Evolutionary conservation across 2,329 filamentous ascomycete species (phyloP), one percentile per base, ranked within the genome.

Genomic region (Aspergillus costaricaensis): DNA sequence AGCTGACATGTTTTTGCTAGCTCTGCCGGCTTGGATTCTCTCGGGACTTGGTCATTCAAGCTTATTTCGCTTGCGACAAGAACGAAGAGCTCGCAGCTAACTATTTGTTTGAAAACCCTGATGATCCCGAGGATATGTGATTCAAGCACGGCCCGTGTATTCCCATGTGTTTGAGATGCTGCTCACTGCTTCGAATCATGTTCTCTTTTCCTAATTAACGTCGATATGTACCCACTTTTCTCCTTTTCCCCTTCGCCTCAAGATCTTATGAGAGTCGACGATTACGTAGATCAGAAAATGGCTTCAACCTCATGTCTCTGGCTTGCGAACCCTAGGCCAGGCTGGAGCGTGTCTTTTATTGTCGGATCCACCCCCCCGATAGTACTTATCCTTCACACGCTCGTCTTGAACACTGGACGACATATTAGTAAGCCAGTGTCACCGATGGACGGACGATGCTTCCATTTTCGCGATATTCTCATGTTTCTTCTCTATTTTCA

Each of bases 31-130:
- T 99, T 48, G 95, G 95, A 38, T 99, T 99, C 76, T 88, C 94
- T 70, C 88, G 93, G 62, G 92, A 98, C 69, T 87, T 92, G 69
- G 95, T 95, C 55, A 96, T 98, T 68, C 94, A 99, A 80, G 95
- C 95, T 25, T 99, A 98, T 81, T 99, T 99, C 75, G 95, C 95
- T 36, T 99, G 95, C 78, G 95, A 99, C 79, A 99, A 98, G 86
- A 98, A 99, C 77, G 95, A 99, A 80, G 95, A 99, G 79, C 84
- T 99, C 55, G 95, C 95, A 0, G 95, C 95, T 65, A 99, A 99
- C 80, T 98, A 97, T 79, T 83, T 99, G 62, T 99, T 99, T 74
- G 95, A 99, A 71, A 92, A 98, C 80, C 93, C 93, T 9, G 92
- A 96, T 63, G 93, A 97, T 51, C 89, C 91, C 38, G 75, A 80